Base-by-base conservation (phyloP, 768 basidiomycete species). In the Boletus rubescentipes region DNA sequence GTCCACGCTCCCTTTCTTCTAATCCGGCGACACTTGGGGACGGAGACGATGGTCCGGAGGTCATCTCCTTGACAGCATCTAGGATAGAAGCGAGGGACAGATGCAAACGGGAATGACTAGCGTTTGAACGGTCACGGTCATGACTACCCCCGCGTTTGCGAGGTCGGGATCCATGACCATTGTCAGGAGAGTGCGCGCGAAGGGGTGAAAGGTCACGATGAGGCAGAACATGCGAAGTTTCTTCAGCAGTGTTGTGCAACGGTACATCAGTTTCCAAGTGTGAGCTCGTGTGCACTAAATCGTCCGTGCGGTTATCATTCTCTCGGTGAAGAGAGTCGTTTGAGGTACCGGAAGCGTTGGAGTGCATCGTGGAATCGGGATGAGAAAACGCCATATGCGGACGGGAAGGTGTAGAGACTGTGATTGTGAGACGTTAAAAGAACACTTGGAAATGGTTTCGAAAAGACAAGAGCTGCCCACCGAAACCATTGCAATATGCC, bases 191-290 rank as follows among this genome's bases (percentile, higher is more conserved):
- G 29, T 46, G 46, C 2, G 41, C 4, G 11, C 23, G 45, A 34
- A 47, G 43, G 15, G 23, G 34, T 6, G 51, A 52, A 18, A 15
- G 21, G 4, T 7, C 18, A 31, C 15, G 34, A 7, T 21, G 49
- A 23, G 23, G 32, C 4, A n/a, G 30, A 35, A 21, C 9, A 10
- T 34, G 40, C 6, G 48, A 4, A 21, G 14, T 18, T 35, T 53
- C 58, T 20, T 72, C 74, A 73, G 11, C 68, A 67, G 34, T 63
- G 64, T 18, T 77, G 69, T n/a, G 78, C 79, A 15, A 35, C 12
- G 49, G 61, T 1, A 59, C 14, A 1, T 31, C 30, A 5, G 39
- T 39, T 47, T 51, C 49, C 12, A 10, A 51, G 31, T 41, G 15
- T 14, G 51, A 29, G 23, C 0, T 16, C 1, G 29, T 6, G 12